Conservation (phyloP, 352 stramenopile species). For the Phytophthora brassicae region DNA sequence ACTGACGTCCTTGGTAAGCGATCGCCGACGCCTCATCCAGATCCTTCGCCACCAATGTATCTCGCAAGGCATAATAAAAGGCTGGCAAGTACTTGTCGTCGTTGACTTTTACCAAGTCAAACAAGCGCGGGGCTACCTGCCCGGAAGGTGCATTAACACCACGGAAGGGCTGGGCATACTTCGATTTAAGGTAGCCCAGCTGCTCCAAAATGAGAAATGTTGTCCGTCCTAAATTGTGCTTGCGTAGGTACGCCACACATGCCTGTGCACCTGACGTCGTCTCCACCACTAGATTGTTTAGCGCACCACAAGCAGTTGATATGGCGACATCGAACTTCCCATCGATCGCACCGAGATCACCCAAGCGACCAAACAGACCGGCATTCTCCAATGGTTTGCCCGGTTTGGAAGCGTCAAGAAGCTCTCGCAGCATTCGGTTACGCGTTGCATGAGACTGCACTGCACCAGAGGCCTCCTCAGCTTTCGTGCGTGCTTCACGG, state of each 20-base stretch:
- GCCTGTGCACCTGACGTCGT: constrained; percentile 94
- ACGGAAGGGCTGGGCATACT: constrained; percentile 69
- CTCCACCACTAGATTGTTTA: constrained; percentile 98
- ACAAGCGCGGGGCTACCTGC: constrained; percentile 67
- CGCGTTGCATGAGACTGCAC: constrained; percentile 70
- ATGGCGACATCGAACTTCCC: constrained; percentile 98
- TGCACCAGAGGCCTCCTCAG: constrained; percentile 70
- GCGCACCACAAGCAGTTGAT: constrained; percentile 94
- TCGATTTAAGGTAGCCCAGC: constrained; percentile 81
- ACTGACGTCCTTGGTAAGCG: constrained; percentile 92
- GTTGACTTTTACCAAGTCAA: constrained; percentile 87
- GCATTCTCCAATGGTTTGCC: constrained; percentile 90
- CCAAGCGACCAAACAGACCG: constrained; percentile 95
- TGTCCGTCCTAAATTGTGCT: constrained; percentile 94
- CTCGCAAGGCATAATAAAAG: constrained; percentile 96
- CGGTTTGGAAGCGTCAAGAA: constrained; percentile 91
- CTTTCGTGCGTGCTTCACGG: constrained; percentile 68
- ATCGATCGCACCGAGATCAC: constrained; percentile 96
- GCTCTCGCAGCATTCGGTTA: constrained; percentile 82
- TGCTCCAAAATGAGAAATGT: constrained; percentile 99
- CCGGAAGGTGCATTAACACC: constrained; percentile 48
- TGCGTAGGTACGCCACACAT: constrained; percentile 95
- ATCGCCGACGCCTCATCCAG: constrained; percentile 92
- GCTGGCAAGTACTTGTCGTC: constrained; percentile 91
- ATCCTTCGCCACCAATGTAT: constrained; percentile 97